Evolutionary conservation across 75 land plant species (phyloP).

Genomic region (Ceratopteris richardii): DNA sequence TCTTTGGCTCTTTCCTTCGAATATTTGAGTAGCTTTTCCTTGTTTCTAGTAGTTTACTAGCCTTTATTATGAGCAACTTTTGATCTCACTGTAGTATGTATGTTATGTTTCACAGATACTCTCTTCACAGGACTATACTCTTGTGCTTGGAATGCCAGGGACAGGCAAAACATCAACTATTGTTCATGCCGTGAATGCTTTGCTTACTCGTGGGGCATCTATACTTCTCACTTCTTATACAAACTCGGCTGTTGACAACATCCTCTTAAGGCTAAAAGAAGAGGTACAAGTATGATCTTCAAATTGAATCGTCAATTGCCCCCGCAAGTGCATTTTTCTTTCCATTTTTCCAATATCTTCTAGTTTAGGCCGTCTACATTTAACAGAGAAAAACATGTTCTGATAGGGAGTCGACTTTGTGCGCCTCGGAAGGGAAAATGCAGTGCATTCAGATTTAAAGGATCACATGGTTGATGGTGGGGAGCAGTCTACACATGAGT

Average conservation of each 20-base stretch:
- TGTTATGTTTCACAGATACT: slow-evolving; percentile 53
- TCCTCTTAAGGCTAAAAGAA: slow-evolving; percentile 75
- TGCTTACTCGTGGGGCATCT: slow-evolving; percentile 68
- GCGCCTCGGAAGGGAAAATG: slow-evolving; percentile 62
- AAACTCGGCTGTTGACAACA: slow-evolving; percentile 86
- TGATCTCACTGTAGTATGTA: too few relatives aligned
- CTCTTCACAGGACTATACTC: slow-evolving; percentile 69
- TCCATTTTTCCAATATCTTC: too few relatives aligned
- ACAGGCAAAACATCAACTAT: slow-evolving; percentile 91
- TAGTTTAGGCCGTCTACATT: too few relatives aligned
- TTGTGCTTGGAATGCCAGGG: slow-evolving; percentile 94
- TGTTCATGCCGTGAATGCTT: slow-evolving; percentile 88
- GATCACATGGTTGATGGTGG: slow-evolving; percentile 8
- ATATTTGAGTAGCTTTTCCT: too few relatives aligned
- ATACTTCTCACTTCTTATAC: slow-evolving; percentile 86
- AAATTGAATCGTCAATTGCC: too few relatives aligned
- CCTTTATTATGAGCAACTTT: too few relatives aligned
- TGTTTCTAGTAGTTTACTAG: too few relatives aligned
- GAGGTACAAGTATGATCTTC: slow-evolving; percentile 34
- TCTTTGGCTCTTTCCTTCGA: too few relatives aligned
- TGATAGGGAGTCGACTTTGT: slow-evolving; percentile 78
- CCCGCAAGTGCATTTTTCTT: too few relatives aligned
- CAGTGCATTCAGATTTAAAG: slow-evolving; percentile 58
- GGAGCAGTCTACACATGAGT: slow-evolving; percentile 46
- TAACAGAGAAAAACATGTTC: too few relatives aligned